Evolutionary conservation across 768 basidiomycete species (phyloP).

Genomic region (Boletus tylopilopsis): DNA sequence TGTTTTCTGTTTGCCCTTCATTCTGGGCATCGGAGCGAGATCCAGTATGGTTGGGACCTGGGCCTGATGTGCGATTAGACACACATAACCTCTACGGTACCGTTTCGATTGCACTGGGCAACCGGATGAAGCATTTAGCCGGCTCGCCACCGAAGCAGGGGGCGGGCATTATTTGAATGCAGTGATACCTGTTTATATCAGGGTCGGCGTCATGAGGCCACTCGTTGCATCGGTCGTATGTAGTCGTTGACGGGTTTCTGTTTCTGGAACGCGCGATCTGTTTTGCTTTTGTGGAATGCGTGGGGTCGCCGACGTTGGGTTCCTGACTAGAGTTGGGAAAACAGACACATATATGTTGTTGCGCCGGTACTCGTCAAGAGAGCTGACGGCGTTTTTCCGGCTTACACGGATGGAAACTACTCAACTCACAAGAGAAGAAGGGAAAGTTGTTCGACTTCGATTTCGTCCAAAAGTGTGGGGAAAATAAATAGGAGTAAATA

Average conservation of each 20-base stretch:
- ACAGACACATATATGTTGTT: no score
- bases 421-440: no score
- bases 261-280: not conserved
- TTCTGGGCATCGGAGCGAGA: not conserved
- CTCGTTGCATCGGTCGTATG: no score
- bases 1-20: no score
- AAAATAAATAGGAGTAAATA: conserved; percentile 16
- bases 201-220: no score
- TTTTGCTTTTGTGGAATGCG: not conserved
- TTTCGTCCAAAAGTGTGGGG: conserved; percentile 17
- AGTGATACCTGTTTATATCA: no score
- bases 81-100: not conserved
- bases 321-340: no score
- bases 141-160: conserved; percentile 3
- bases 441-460: no score
- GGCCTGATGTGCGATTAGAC: not conserved
- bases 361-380: not conserved
- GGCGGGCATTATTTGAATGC: no score
- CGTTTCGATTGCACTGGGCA: not conserved
- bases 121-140: not conserved
- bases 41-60: not conserved
- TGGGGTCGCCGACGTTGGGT: no score
- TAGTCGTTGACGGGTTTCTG: not conserved
- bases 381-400: not conserved
- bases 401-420: no score